These are phyloP conservation scores for Penicillium sp. DNA, from an alignment of 2,329 filamentous ascomycete genomes.

Conservation along the genomic window DNA sequence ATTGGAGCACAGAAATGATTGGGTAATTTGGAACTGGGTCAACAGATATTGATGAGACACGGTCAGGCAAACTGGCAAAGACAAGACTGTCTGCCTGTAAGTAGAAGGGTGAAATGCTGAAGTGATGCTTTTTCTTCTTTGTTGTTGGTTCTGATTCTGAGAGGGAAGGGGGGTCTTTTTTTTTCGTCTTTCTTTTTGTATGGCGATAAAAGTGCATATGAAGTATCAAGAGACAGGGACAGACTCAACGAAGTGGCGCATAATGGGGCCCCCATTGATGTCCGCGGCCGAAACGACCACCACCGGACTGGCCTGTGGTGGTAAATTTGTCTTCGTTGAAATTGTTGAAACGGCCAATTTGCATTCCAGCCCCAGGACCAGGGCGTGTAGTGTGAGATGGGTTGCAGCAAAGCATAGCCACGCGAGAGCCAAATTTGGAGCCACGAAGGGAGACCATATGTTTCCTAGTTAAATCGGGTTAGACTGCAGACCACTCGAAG, in stretches of 20 bases:
- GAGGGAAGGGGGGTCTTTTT: background rate
- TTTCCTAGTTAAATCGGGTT: slow-evolving; percentile 54
- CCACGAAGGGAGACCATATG: slow-evolving; percentile 99
- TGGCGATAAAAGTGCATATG: background rate
- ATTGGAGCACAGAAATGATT: slow-evolving; percentile 10
- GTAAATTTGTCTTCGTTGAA: slow-evolving; percentile 45
- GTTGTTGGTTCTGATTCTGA: background rate
- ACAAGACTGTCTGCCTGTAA: background rate
- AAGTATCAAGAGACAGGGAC: background rate
- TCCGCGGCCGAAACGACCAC: slow-evolving; percentile 36
- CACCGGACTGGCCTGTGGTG: slow-evolving; percentile 39
- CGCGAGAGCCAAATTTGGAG: slow-evolving; percentile 96
- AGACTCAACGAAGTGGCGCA: slow-evolving; percentile 36
- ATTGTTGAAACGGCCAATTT: slow-evolving; percentile 59
- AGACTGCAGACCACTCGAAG: background rate
- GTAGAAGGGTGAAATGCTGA: background rate
- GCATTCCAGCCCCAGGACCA: slow-evolving; percentile 73
- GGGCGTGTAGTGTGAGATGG: slow-evolving; percentile 85
- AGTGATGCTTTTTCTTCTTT: background rate
- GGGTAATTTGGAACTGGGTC: background rate
- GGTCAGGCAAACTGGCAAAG: background rate
- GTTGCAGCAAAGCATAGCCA: slow-evolving; percentile 98
- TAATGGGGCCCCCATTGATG: slow-evolving; percentile 40
- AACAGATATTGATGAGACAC: slow-evolving; percentile 1
- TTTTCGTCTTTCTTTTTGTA: background rate